phyloP scores from a whole-genome alignment of 805 yeast genomes.

The Starmerella vitae region DNA sequence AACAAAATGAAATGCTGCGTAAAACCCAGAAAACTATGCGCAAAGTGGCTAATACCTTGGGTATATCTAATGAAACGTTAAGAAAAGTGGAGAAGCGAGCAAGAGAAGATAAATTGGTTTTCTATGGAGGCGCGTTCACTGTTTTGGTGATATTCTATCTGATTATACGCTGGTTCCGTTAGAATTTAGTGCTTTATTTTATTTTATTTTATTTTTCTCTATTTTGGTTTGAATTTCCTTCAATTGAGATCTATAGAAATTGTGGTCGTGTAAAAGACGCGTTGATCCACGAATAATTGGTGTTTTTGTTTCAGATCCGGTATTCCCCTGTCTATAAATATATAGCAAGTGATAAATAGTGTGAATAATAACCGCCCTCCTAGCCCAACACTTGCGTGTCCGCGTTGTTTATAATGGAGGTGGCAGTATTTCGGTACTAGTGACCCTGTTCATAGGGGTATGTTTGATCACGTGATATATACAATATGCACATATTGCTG shows the following conservation, averaged over 20 bases:
- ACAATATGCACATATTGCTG: no score
- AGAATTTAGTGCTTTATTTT: background rate
- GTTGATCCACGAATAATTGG: no score
- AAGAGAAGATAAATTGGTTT: constrained; percentile 71
- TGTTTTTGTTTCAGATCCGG: no score
- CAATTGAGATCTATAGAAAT: background rate
- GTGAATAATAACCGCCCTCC: no score
- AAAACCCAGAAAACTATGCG: constrained; percentile 51
- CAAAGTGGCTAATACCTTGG: constrained; percentile 61
- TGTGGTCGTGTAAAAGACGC: no score
- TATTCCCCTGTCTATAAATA: no score
- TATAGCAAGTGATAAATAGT: no score
- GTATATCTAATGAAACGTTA: constrained; percentile 77
- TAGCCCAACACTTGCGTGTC: no score
- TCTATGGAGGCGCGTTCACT: constrained; percentile 57
- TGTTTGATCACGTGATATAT: no score
- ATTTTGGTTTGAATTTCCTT: background rate
- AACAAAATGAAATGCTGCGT: constrained; percentile 62
- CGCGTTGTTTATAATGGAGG: no score
- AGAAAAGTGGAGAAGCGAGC: constrained; percentile 67
- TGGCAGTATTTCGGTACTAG: no score
- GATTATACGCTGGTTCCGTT: constrained; percentile 49
- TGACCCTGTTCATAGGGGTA: no score
- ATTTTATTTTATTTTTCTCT: background rate
- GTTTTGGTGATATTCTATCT: constrained; percentile 55